A percentile compares a stretch with the other conserved stretches of the same genome.
These are phyloP conservation scores for Haberlea rhodopensis DNA, from an alignment of 257 asterid genomes.

Conservation along the genomic window DNA sequence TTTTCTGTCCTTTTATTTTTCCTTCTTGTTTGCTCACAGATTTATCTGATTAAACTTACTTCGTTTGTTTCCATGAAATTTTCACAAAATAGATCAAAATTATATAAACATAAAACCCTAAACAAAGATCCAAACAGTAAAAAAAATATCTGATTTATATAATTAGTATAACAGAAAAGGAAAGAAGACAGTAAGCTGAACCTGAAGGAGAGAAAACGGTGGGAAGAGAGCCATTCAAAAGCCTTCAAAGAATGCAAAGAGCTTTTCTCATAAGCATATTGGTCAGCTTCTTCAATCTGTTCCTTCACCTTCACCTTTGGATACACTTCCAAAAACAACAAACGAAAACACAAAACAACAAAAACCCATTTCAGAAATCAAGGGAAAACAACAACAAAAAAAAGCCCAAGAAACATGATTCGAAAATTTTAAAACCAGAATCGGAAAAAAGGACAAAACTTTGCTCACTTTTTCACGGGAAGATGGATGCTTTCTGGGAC, in stretches of 20 bases:
- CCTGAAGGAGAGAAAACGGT: conserved; percentile 60
- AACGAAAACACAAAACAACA: too few relatives aligned
- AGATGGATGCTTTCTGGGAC: conserved; percentile 17
- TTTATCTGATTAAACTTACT: too few relatives aligned
- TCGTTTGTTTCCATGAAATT: too few relatives aligned
- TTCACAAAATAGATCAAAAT: too few relatives aligned
- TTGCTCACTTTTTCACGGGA: conserved; percentile 26
- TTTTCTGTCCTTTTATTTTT: too few relatives aligned
- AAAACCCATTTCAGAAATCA: conserved; percentile 32
- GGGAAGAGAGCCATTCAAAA: conserved; percentile 54
- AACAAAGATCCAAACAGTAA: neutral
- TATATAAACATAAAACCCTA: neutral
- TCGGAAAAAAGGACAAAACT: neutral
- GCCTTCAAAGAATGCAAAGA: conserved; percentile 71
- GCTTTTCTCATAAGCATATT: conserved; percentile 55
- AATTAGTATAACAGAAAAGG: neutral
- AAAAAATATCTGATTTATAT: neutral
- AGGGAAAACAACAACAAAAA: conserved; percentile 7
- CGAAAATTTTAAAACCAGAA: neutral
- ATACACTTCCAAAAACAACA: conserved; percentile 48
- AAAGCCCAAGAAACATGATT: conserved; percentile 7
- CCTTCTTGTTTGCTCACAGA: too few relatives aligned
- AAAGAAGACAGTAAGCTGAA: conserved; percentile 8
- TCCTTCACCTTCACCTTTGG: conserved; percentile 85
- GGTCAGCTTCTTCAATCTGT: conserved; percentile 65